Percentiles rank a stretch among this genome's conserved stretches.
These are phyloP conservation scores for Ophiocordyceps robertsii DNA, from an alignment of 2,329 filamentous ascomycete species.

Conservation along the genomic window DNA sequence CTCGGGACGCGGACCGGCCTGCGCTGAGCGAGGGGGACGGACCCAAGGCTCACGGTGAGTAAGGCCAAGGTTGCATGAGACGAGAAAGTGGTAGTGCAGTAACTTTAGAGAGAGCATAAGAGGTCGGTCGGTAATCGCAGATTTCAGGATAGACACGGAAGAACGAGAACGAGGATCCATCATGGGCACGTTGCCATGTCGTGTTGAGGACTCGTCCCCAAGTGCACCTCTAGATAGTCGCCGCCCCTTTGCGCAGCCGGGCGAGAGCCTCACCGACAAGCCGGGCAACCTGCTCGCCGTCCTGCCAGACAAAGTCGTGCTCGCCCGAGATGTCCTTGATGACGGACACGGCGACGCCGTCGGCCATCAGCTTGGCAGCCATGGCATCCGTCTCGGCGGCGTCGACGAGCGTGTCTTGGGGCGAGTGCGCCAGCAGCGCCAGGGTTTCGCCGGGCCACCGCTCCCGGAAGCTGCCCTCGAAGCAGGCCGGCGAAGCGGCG, in stretches of 20 bases:
- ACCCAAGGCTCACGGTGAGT: no score
- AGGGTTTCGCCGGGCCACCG: slow-evolving; percentile 21
- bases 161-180: no score
- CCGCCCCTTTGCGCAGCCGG: not conserved
- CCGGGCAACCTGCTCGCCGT: slow-evolving; percentile 41
- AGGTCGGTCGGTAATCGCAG: no score
- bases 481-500: slow-evolving; percentile 38
- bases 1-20: not conserved
- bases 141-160: no score
- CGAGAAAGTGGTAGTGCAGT: no score
- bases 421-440: slow-evolving; percentile 29
- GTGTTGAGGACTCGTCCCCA: no score
- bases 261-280: slow-evolving; percentile 22
- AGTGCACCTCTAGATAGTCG: no score
- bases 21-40: no score
- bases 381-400: slow-evolving; percentile 45
- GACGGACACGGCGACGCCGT: slow-evolving; percentile 19
- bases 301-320: slow-evolving; percentile 52
- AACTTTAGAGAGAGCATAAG: no score
- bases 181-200: no score
- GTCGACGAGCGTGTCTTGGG: slow-evolving; percentile 36
- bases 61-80: no score
- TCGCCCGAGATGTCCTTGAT: slow-evolving; percentile 35
- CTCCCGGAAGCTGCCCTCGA: slow-evolving; percentile 24
- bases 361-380: slow-evolving; percentile 28